Conservation (phyloP, 441 rosid species). For the Breynia disticha region DNA sequence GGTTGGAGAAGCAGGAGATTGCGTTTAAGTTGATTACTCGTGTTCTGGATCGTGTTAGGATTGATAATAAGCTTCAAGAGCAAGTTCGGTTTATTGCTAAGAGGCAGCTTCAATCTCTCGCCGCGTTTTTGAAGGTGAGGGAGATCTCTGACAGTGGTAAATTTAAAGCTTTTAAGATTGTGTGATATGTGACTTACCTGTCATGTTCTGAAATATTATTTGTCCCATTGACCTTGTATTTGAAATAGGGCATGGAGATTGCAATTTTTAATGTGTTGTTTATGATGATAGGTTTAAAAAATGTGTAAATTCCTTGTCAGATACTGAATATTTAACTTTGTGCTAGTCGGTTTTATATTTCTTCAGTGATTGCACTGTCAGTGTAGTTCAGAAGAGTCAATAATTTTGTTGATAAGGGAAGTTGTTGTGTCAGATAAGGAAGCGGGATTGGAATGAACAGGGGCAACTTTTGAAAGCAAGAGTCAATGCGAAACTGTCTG, state of each 20-base stretch:
- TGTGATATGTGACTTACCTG: too few relatives aligned
- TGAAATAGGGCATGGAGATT: not conserved
- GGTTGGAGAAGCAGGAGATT: conserved; percentile 86
- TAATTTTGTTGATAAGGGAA: conserved; percentile 3
- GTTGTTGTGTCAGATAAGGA: conserved; percentile 60
- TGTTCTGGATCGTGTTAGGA: conserved; percentile 49
- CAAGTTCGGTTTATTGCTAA: conserved; percentile 60
- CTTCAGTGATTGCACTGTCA: not conserved
- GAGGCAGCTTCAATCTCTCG: conserved; percentile 84
- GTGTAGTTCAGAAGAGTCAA: not conserved
- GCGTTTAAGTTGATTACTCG: conserved; percentile 75
- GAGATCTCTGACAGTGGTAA: too few relatives aligned
- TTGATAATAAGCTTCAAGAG: conserved; percentile 66
- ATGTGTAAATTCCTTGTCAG: not conserved
- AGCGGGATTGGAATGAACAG: conserved; percentile 89
- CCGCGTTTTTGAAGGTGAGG: conserved; percentile 78
- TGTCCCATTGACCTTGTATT: too few relatives aligned
- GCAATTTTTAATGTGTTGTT: too few relatives aligned
- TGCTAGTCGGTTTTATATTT: not conserved
- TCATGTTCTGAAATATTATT: too few relatives aligned
- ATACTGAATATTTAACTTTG: not conserved
- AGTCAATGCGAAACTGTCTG: conserved; percentile 69
- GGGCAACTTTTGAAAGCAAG: conserved; percentile 75
- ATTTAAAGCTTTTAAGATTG: too few relatives aligned
- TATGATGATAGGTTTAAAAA: not conserved